Percentiles rank a stretch among this genome's conserved stretches.
Conservation (phyloP, 805 yeast species). For the Myxozyma udenii region DNA sequence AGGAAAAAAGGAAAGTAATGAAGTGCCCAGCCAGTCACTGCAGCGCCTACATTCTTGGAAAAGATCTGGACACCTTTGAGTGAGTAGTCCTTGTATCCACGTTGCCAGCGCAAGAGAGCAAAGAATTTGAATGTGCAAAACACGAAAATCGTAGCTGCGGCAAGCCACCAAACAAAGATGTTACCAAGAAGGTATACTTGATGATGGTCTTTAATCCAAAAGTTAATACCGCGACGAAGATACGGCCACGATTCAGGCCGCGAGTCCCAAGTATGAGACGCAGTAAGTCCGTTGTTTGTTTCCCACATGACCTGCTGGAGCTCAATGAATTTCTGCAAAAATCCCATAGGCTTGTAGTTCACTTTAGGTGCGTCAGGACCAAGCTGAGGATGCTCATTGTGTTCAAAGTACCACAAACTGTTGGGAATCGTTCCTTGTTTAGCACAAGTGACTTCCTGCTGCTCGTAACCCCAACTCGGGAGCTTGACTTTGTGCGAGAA, state of each 20-base stretch:
- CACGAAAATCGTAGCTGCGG: conserved; percentile 38
- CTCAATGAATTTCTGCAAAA: conserved; percentile 53
- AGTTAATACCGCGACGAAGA: conserved; percentile 55
- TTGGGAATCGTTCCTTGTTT: conserved; percentile 65
- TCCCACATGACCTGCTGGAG: conserved; percentile 57
- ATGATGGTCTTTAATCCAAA: conserved; percentile 47
- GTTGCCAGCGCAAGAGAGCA: conserved; percentile 42
- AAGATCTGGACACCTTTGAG: conserved; percentile 34
- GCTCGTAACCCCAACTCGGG: conserved; percentile 82
- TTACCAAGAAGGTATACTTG: conserved; percentile 65
- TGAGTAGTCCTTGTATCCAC: conserved; percentile 38
- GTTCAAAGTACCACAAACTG: conserved; percentile 73
- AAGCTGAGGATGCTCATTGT: conserved; percentile 53
- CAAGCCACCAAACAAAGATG: conserved; percentile 53
- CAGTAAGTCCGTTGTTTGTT: conserved; percentile 47
- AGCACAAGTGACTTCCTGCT: conserved; percentile 86
- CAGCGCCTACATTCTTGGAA: conserved; percentile 43
- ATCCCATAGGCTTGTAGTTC: conserved; percentile 41
- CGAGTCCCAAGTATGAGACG: conserved; percentile 50
- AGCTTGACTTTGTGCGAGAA: conserved; percentile 69
- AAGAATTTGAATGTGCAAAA: conserved; percentile 34
- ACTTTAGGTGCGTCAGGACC: conserved; percentile 39
- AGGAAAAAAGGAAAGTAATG: conserved; percentile 90
- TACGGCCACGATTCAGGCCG: conserved; percentile 66
- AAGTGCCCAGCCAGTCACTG: conserved; percentile 69